These are phyloP conservation scores for Lasiodiplodia sp. DNA, from an alignment of 2,329 filamentous ascomycete species.

Conservation along the genomic window DNA sequence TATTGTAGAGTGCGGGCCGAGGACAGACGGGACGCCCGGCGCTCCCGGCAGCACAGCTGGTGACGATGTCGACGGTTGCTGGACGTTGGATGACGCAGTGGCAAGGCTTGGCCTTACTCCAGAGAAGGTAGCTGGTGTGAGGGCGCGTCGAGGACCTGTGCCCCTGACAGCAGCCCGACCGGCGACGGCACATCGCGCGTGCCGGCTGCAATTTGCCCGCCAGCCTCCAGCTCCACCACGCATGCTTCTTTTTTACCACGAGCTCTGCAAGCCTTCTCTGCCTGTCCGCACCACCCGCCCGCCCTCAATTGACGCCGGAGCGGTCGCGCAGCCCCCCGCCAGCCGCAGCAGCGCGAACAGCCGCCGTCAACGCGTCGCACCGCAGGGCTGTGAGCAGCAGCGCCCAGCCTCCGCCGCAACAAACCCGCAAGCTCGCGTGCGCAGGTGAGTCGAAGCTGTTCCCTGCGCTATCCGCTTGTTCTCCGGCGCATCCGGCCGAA, in stretches of 20 bases:
- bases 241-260: background rate
- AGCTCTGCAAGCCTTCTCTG: background rate
- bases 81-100: slow-evolving; percentile 22
- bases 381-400: background rate
- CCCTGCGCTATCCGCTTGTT: slow-evolving; percentile 18
- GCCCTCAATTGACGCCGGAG: slow-evolving; percentile 18
- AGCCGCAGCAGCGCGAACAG: slow-evolving; percentile 1
- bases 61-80: background rate
- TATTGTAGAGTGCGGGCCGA: slow-evolving; percentile 3
- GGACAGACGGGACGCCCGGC: slow-evolving; percentile 3
- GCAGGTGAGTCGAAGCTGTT: slow-evolving; percentile 10
- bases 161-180: slow-evolving; percentile 26
- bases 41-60: slow-evolving; percentile 1
- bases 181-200: slow-evolving; percentile 6
- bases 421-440: background rate
- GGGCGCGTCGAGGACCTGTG: background rate
- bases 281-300: background rate
- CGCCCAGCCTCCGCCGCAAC: background rate
- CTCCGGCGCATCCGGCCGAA: slow-evolving; percentile 29
- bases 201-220: slow-evolving; percentile 21
- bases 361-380: slow-evolving; percentile 9
- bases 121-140: background rate
- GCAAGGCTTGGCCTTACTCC: slow-evolving; percentile 6
- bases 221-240: slow-evolving; percentile 5
- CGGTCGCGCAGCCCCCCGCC: slow-evolving; percentile 3